A percentile compares a stretch with the other conserved stretches of the same genome.
These are phyloP conservation scores for Tetragonia tetragonoides DNA, from an alignment of 148 eudicot genomes.

Conservation along the genomic window DNA sequence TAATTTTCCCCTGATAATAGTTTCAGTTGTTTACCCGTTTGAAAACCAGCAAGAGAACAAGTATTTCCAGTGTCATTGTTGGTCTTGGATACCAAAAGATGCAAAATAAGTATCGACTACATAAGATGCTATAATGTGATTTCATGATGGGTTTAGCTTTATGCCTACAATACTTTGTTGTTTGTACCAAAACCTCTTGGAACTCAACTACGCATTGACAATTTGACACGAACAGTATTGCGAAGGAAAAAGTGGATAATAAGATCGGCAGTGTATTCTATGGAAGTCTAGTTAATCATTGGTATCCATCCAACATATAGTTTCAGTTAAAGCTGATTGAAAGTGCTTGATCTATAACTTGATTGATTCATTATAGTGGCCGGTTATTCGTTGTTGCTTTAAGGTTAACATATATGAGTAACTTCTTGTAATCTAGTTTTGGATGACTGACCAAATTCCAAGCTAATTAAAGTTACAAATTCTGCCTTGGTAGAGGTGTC, in stretches of 20 bases:
- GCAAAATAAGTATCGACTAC: neutral
- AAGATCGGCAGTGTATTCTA: neutral
- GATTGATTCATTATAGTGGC: neutral
- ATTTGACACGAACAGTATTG: neutral
- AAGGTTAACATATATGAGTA: neutral
- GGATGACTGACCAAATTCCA: neutral
- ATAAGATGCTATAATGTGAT: neutral
- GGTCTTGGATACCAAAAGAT: neutral
- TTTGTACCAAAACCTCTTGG: neutral
- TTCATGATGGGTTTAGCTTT: neutral
- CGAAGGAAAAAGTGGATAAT: neutral
- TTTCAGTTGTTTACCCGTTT: no score
- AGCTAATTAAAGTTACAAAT: neutral
- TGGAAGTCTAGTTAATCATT: neutral
- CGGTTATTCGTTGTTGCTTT: no score
- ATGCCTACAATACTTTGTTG: neutral
- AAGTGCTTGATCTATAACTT: neutral
- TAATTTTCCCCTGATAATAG: neutral
- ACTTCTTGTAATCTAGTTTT: neutral
- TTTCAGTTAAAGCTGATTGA: neutral
- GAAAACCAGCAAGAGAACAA: neutral
- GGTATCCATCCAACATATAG: neutral
- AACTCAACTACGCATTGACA: neutral
- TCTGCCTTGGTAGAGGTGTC: neutral
- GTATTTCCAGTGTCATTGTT: neutral